These are phyloP conservation scores for Beta lomatogona DNA, from an alignment of 179 eudicot genomes.

Conservation along the genomic window DNA sequence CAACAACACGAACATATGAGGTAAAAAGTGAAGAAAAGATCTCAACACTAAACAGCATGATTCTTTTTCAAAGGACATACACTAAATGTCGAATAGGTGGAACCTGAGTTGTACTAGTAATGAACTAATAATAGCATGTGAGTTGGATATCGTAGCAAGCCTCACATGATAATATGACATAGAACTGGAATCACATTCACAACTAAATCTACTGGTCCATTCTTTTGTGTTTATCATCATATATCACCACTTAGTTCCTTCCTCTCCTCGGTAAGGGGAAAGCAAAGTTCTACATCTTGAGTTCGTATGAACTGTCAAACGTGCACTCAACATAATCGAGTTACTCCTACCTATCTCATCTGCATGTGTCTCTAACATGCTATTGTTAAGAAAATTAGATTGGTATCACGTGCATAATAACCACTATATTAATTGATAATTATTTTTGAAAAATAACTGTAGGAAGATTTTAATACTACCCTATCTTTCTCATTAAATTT, in stretches of 20 bases:
- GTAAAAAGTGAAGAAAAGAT: background rate
- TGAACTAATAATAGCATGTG: background rate
- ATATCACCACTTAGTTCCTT: background rate
- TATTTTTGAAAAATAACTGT: too few species aligned
- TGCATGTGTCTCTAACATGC: slow-evolving; percentile 11
- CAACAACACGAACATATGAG: background rate
- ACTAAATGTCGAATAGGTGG: slow-evolving; percentile 5
- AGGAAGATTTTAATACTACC: too few species aligned
- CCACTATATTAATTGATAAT: background rate
- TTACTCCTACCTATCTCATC: background rate
- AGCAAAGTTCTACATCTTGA: background rate
- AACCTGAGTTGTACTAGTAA: background rate
- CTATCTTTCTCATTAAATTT: too few species aligned
- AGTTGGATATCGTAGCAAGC: background rate
- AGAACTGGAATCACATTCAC: background rate
- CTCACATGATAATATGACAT: background rate
- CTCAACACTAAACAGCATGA: background rate
- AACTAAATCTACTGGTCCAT: slow-evolving; percentile 5
- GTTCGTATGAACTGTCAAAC: background rate
- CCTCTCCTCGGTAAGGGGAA: background rate
- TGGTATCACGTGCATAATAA: background rate
- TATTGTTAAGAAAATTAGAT: background rate
- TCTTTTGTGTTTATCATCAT: background rate
- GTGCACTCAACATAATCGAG: background rate
- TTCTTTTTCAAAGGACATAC: background rate